Evolutionary conservation across 192 early-diverging fungal species (phyloP).

Genomic region (Pilaira anomala): DNA sequence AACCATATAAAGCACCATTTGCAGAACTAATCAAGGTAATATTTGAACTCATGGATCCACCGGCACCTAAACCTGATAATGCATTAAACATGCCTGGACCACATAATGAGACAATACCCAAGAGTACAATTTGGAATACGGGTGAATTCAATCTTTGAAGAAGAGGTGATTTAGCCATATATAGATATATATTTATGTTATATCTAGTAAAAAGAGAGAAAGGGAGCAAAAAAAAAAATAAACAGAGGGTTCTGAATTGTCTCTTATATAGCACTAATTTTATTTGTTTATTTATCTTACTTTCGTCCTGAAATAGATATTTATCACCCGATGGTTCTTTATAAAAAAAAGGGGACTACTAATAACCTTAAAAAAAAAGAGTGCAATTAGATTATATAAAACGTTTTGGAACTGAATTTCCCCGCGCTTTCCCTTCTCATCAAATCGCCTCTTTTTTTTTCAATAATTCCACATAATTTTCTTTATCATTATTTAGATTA

Average conservation of each 20-base stretch:
- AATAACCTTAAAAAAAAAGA: no score
- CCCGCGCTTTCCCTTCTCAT: no score
- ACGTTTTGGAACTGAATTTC: no score
- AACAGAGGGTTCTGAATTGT: not conserved
- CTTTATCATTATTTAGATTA: no score
- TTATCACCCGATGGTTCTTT: no score
- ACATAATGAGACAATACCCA: slow-evolving; percentile 73
- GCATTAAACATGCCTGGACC: slow-evolving; percentile 82
- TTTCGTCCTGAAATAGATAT: no score
- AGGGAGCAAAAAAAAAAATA: not conserved
- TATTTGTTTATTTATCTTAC: no score
- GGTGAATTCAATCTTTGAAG: slow-evolving; percentile 43
- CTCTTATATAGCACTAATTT: no score
- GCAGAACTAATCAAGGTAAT: slow-evolving; percentile 24
- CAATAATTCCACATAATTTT: no score
- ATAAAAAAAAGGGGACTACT: no score
- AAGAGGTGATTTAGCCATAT: not conserved
- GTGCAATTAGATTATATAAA: no score
- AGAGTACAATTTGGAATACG: slow-evolving; percentile 65
- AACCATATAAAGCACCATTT: slow-evolving; percentile 32
- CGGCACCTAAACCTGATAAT: slow-evolving; percentile 38
- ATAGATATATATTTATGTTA: not conserved
- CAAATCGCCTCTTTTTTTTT: no score
- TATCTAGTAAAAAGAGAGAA: not conserved
- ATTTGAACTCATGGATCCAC: slow-evolving; percentile 34